Evolutionary conservation across 2,329 filamentous ascomycete species (phyloP).

Genomic region (Aureobasidium sp.): DNA sequence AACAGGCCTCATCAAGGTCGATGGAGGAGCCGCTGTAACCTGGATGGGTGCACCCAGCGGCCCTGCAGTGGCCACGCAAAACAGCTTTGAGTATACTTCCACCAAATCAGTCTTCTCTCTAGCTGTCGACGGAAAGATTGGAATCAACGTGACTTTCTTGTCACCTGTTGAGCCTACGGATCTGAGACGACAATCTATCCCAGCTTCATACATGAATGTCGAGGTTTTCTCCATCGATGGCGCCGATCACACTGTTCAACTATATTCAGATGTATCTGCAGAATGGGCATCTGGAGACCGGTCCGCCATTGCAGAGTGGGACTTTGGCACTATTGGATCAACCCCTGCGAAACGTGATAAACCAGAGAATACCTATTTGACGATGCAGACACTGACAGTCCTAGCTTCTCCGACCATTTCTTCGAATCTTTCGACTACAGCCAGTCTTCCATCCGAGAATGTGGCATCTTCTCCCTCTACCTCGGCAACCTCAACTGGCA

Average conservation of each 20-base stretch:
- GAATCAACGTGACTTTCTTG: slow-evolving; percentile 62
- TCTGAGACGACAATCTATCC: slow-evolving; percentile 58
- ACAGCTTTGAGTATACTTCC: slow-evolving; percentile 61
- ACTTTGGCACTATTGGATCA: slow-evolving; percentile 36
- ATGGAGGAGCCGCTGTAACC: slow-evolving; percentile 51
- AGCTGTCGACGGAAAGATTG: slow-evolving; percentile 53
- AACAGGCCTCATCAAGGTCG: slow-evolving; percentile 60
- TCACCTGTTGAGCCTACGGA: slow-evolving; percentile 64
- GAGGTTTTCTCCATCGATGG: slow-evolving; percentile 58
- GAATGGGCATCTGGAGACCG: slow-evolving; percentile 66
- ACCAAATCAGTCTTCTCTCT: slow-evolving; percentile 65
- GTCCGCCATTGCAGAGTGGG: slow-evolving; percentile 54
- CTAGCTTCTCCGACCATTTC: background rate
- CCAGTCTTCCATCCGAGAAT: background rate
- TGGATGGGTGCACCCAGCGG: slow-evolving; percentile 59
- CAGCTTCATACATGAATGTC: slow-evolving; percentile 64
- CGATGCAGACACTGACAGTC: background rate
- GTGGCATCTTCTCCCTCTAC: background rate
- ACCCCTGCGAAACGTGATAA: background rate
- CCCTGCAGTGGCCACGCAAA: slow-evolving; percentile 49
- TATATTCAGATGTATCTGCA: slow-evolving; percentile 66
- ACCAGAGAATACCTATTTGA: background rate
- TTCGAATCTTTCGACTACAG: background rate
- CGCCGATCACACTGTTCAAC: slow-evolving; percentile 54
- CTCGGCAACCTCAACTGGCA: slow-evolving; percentile 10